Conservation (phyloP, 345 rosid species). For the Brassica cretica region DNA sequence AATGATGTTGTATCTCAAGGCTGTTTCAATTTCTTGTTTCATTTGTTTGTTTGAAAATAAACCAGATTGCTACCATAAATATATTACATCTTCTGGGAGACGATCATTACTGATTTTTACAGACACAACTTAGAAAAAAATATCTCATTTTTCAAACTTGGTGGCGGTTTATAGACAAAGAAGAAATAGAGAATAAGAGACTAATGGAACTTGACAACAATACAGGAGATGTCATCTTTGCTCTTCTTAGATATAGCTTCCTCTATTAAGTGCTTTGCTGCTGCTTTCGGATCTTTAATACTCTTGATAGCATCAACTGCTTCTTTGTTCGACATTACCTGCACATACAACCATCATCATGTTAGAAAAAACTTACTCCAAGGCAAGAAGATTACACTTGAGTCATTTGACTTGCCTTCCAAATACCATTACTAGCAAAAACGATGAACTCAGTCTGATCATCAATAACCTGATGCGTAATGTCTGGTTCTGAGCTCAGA, state of each 20-base stretch:
- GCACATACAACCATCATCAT: neutral
- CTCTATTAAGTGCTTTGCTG: constrained; percentile 68
- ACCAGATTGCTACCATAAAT: neutral
- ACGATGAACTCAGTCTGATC: constrained; percentile 33
- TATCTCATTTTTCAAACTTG: constrained; percentile 10
- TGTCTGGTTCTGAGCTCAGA: constrained; percentile 83
- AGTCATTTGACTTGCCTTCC: constrained; percentile 43
- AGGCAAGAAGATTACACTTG: neutral
- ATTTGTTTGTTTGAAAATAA: neutral
- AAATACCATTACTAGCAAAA: constrained; percentile 64
- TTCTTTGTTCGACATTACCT: constrained; percentile 63
- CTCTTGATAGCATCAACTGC: constrained; percentile 59
- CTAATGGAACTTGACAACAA: constrained; percentile 71
- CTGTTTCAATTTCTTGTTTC: neutral
- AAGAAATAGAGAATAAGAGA: neutral
- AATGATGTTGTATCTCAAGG: neutral
- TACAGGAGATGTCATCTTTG: constrained; percentile 91
- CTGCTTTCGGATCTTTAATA: constrained; percentile 66
- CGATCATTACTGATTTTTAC: constrained; percentile 8
- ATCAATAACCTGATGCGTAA: constrained; percentile 42
- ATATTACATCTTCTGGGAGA: constrained; percentile 28
- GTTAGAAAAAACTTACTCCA: neutral
- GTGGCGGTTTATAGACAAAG: constrained; percentile 1
- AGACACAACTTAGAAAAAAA: neutral
- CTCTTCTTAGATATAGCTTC: constrained; percentile 66